Conservation (phyloP, 495 filamentous ascomycete genomes). For the Entonaema liquescens region DNA sequence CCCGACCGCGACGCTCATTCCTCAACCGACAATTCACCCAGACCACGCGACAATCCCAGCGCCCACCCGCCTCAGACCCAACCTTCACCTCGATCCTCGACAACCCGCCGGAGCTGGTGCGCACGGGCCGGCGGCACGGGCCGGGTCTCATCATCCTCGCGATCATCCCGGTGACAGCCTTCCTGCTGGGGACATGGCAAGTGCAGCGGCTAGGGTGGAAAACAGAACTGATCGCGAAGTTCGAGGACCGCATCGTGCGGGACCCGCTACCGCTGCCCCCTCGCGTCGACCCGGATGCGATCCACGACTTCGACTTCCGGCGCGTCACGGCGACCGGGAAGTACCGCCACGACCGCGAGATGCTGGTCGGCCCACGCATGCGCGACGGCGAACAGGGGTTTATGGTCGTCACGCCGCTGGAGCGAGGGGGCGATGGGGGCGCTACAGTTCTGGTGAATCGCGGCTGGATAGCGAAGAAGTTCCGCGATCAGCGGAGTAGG, state of each 20-base stretch:
- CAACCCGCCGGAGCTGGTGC: constrained; percentile 79
- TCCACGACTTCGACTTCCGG: constrained; percentile 92
- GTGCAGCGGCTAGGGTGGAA: constrained; percentile 95
- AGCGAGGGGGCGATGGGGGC: constrained; percentile 58
- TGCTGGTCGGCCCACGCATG: constrained; percentile 92
- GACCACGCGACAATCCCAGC: constrained; percentile 27
- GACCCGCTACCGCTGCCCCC: constrained; percentile 89
- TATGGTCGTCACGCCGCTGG: constrained; percentile 89
- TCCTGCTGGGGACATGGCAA: constrained; percentile 92
- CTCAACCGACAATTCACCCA: constrained; percentile 47
- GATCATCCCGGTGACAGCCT: constrained; percentile 89
- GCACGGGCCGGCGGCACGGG: constrained; percentile 75
- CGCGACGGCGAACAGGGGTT: constrained; percentile 89
- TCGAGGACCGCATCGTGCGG: constrained; percentile 87
- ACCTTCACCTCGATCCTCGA: constrained; percentile 85
- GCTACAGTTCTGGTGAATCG: constrained; percentile 83
- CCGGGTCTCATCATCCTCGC: constrained; percentile 84
- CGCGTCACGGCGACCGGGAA: constrained; percentile 79
- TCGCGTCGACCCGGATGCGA: constrained; percentile 76
- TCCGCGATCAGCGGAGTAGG: constrained; percentile 68
- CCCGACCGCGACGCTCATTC: background rate
- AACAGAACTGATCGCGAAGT: constrained; percentile 85
- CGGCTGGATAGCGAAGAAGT: constrained; percentile 85
- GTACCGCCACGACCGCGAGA: constrained; percentile 89
- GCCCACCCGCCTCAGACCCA: constrained; percentile 69